Base-by-base conservation (phyloP, 1,284 basidiomycete species). In the Athelia psychrophila region DNA sequence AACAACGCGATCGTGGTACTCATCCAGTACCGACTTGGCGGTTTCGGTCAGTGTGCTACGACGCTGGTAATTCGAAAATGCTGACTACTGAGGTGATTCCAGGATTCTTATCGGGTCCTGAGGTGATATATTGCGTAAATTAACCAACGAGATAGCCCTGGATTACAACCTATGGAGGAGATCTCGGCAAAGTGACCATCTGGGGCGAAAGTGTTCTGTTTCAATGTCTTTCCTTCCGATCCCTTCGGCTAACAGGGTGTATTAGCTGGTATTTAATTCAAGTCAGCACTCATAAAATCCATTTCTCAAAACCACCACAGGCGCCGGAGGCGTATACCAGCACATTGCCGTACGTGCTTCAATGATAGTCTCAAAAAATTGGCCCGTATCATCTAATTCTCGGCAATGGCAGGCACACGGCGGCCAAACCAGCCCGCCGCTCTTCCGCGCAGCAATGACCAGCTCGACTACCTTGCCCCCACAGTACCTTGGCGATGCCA, bases 391-490 rank as follows among this genome's bases (percentile, higher is more conserved):
- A 35, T 10, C 33, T 35, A n/a, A 35, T 35, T 35, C 33, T 12
- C n/a, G 33, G 12, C 33, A 35, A n/a, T 42, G 5, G 13, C 27
- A 42, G 38, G 70, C 71, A 10, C 47, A 70, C 23, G 62, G 62
- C 15, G 74, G 73, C 1, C 60, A 64, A 30, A 72, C 70, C 0
- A 57, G 61, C 6, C 78, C 76, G 1, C 68, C 70, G 0, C 55
- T 80, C 10, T 80, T 79, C 62, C 63, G 63, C 48, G 66, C 54
- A 15, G 78, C 74, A 1, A 77, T 78, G 3, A 69, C 73, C 2
- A 78, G 74, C 50, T 80, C 78, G 0, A 60, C 65, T 0, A 77
- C 67, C 56, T 54, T 78, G 2, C 76, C 76, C 0, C 67, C 77
- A 0, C 76, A 80, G 51, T 80, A 78, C 49, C 38, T 55, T 1